Percentiles rank a stretch among this genome's conserved stretches.
Evolutionary conservation across 192 early-diverging fungal genomes (phyloP).

Genomic region (Gonapodya sp.): DNA sequence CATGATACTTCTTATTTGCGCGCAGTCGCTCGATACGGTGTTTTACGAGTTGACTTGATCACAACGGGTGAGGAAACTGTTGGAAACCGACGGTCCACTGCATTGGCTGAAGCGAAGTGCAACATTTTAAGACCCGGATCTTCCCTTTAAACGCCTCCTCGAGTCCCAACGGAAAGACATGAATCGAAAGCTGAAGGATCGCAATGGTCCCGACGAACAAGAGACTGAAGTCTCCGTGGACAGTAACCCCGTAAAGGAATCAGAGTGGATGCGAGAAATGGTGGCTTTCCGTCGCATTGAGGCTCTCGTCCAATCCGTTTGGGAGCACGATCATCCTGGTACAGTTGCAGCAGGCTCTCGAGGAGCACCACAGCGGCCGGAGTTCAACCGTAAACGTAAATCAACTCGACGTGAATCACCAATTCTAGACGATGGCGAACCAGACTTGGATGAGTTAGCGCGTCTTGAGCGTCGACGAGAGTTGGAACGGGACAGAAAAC

Average conservation of each 20-base stretch:
- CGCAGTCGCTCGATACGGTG: neutral
- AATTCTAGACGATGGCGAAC: neutral
- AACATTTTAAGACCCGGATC: neutral
- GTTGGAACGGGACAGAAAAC: neutral
- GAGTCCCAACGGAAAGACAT: neutral
- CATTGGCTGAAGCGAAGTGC: neutral
- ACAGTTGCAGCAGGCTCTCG: neutral
- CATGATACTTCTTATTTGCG: neutral
- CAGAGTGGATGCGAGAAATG: neutral
- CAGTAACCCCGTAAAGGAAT: neutral
- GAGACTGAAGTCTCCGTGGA: neutral
- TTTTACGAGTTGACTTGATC: neutral
- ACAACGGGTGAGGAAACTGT: neutral
- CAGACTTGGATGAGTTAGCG: neutral
- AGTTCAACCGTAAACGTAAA: neutral
- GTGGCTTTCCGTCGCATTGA: neutral
- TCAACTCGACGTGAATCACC: neutral
- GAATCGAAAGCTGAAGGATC: neutral
- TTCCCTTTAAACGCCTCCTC: neutral
- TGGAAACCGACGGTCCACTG: neutral
- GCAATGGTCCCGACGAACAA: neutral
- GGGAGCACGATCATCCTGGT: neutral
- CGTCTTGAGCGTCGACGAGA: neutral
- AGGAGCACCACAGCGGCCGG: neutral
- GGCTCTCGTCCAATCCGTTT: neutral